phyloP scores from a whole-genome alignment of 345 rosid genomes.

The Melastoma malabathricum region DNA sequence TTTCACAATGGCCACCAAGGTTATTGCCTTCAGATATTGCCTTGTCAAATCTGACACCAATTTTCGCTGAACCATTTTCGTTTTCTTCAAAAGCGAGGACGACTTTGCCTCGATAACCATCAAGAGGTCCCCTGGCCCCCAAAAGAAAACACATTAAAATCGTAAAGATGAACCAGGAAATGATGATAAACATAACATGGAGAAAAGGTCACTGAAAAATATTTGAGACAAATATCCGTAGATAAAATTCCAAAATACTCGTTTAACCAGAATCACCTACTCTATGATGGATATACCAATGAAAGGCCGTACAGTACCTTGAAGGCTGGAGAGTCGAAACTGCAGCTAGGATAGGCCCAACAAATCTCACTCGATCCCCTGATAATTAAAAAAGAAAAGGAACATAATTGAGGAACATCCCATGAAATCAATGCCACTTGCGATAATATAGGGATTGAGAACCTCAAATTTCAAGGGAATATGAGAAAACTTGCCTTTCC shows the following conservation, averaged over 20 bases:
- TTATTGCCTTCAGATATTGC: slow-evolving; percentile 78
- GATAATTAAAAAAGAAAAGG: slow-evolving; percentile 2
- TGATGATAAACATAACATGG: background rate
- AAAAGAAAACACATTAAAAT: background rate
- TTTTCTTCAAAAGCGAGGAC: slow-evolving; percentile 88
- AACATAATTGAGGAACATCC: background rate
- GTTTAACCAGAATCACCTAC: too few relatives aligned
- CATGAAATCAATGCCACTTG: too few relatives aligned
- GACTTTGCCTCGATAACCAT: slow-evolving; percentile 83
- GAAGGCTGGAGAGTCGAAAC: slow-evolving; percentile 24
- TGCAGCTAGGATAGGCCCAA: slow-evolving; percentile 28
- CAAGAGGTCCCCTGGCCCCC: slow-evolving; percentile 52
- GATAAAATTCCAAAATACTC: background rate
- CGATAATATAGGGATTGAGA: background rate
- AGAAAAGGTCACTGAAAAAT: background rate
- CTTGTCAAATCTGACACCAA: slow-evolving; percentile 91
- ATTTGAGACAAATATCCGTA: too few relatives aligned
- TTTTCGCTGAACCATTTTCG: slow-evolving; percentile 68
- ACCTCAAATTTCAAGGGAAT: too few relatives aligned
- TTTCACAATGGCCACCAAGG: slow-evolving; percentile 92
- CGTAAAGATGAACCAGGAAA: background rate
- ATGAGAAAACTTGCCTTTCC: slow-evolving; percentile 40
- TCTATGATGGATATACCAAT: background rate
- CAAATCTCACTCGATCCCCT: slow-evolving; percentile 87
- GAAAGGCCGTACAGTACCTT: slow-evolving; percentile 7